phyloP scores from a whole-genome alignment of 768 basidiomycete species.

The Sarcodon aspratus region DNA sequence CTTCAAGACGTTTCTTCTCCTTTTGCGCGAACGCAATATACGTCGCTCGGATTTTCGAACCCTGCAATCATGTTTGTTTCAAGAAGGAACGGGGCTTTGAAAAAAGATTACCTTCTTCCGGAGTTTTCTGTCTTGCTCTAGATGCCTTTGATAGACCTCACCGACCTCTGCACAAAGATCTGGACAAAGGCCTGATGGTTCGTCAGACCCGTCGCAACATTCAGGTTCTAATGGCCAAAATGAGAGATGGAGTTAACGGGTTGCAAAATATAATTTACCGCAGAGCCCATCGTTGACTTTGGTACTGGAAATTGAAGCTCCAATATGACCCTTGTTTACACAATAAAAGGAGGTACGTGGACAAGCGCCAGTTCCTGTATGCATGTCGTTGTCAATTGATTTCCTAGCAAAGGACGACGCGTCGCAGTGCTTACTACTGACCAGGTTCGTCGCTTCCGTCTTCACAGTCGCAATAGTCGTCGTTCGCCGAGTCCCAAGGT shows the following conservation, averaged over 20 bases:
- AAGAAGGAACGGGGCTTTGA: background rate
- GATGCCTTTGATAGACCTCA: constrained; percentile 49
- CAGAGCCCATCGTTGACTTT: constrained; percentile 90
- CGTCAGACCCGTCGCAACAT: constrained; percentile 97
- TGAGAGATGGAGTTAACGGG: constrained; percentile 2
- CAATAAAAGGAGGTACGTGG: constrained; percentile 72
- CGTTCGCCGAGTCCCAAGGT: constrained; percentile 74
- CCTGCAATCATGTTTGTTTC: constrained; percentile 30
- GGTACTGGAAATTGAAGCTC: constrained; percentile 64
- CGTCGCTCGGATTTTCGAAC: constrained; percentile 80
- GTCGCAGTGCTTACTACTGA: constrained; percentile 13
- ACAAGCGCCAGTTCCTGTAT: constrained; percentile 76
- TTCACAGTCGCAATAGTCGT: constrained; percentile 89
- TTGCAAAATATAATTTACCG: constrained; percentile 36
- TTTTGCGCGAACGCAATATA: constrained; percentile 84
- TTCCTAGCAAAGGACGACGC: constrained; percentile 2
- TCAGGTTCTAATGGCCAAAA: constrained; percentile 51
- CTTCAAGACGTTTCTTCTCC: constrained; percentile 80
- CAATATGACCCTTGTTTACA: constrained; percentile 79
- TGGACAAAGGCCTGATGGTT: constrained; percentile 66
- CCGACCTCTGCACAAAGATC: constrained; percentile 74
- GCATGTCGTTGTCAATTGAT: constrained; percentile 3
- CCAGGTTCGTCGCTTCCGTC: constrained; percentile 98
- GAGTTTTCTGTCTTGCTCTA: constrained; percentile 66
- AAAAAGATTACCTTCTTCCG: constrained; percentile 56